Percentiles rank a stretch among this genome's conserved stretches.
These are phyloP conservation scores for Alnus rubra DNA, from an alignment of 306 rosid genomes.

Conservation along the genomic window DNA sequence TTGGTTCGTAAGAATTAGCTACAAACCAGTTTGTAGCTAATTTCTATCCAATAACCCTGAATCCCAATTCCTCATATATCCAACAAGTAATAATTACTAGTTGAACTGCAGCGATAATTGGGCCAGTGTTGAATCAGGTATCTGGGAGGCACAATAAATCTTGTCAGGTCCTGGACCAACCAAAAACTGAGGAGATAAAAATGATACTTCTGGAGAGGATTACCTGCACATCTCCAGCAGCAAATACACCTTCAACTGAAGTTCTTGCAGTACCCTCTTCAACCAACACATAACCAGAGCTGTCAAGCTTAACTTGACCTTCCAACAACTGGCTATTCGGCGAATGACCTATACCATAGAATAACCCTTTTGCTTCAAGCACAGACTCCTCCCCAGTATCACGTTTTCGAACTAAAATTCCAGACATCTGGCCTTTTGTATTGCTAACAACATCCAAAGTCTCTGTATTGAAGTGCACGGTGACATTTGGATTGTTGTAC, in stretches of 20 bases:
- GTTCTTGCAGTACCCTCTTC: slow-evolving; percentile 53
- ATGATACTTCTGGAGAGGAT: neutral
- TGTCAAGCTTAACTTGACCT: slow-evolving; percentile 85
- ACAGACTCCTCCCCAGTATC: slow-evolving; percentile 73
- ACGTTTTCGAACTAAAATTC: slow-evolving; percentile 63
- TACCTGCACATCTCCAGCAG: slow-evolving; percentile 69
- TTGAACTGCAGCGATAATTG: neutral
- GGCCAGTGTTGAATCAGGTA: neutral
- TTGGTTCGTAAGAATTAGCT: too few species aligned
- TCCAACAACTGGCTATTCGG: slow-evolving; percentile 80
- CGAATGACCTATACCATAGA: slow-evolving; percentile 93
- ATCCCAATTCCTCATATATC: neutral
- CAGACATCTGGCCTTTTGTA: slow-evolving; percentile 88
- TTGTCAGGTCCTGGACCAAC: neutral
- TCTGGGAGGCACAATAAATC: neutral
- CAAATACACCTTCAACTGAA: slow-evolving; percentile 62
- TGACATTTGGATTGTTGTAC: slow-evolving; percentile 84
- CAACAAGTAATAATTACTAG: neutral
- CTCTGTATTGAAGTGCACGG: slow-evolving; percentile 89
- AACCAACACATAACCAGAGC: slow-evolving; percentile 63
- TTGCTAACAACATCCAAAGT: slow-evolving; percentile 89
- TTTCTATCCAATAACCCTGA: neutral
- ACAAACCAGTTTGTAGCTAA: too few species aligned
- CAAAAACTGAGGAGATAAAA: neutral
- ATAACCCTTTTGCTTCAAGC: slow-evolving; percentile 85